These are phyloP conservation scores for Amylocarpus encephaloides DNA, from an alignment of 2,329 filamentous ascomycete genomes.

Conservation along the genomic window DNA sequence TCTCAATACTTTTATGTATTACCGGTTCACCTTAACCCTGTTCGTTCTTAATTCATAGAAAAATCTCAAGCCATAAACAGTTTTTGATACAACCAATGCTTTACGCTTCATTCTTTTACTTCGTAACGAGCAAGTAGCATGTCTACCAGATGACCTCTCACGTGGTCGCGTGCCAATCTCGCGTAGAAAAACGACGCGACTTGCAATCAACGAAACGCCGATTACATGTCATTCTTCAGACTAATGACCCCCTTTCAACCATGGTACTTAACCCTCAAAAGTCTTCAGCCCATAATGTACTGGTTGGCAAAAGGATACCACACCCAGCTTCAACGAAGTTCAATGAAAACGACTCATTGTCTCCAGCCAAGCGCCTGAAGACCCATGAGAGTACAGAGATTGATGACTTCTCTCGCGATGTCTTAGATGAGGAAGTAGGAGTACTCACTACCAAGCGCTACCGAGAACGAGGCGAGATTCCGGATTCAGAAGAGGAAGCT, in stretches of 20 bases:
- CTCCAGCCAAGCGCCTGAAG: conserved; percentile 28
- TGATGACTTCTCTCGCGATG: conserved; percentile 18
- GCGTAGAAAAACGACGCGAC: neutral
- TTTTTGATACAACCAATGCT: too few relatives aligned
- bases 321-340: conserved; percentile 25
- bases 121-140: too few relatives aligned
- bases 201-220: neutral
- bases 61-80: too few relatives aligned
- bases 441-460: conserved; percentile 9
- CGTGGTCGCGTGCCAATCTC: neutral
- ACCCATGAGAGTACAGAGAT: conserved; percentile 22
- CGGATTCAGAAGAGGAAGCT: conserved; percentile 34
- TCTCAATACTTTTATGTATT: too few relatives aligned
- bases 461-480: conserved; percentile 28
- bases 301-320: conserved; percentile 22
- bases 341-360: conserved; percentile 17
- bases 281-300: conserved; percentile 17
- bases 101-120: too few relatives aligned
- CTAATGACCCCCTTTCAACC: neutral
- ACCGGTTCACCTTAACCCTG: too few relatives aligned
- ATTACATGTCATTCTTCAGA: neutral
- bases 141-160: neutral
- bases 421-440: conserved; percentile 22
- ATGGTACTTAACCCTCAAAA: conserved; percentile 21
- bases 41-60: too few relatives aligned